Evolutionary conservation across 192 early-diverging fungal species (phyloP).

Genomic region (Umbelopsis vinacea): DNA sequence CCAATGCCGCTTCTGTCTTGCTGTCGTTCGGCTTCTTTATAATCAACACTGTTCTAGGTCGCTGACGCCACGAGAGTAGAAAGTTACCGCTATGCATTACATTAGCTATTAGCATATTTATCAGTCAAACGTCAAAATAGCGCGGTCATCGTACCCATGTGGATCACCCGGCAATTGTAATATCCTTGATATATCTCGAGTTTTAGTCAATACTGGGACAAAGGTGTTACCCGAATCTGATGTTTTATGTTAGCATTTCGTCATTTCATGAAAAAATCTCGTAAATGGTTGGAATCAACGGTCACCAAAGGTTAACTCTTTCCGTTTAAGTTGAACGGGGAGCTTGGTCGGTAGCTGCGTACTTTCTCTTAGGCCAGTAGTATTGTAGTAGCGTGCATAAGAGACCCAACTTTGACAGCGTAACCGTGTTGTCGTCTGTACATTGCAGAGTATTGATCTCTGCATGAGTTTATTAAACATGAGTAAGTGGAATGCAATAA

Average conservation of each 20-base stretch:
- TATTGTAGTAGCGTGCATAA: conserved; percentile 24
- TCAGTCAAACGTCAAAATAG: background rate
- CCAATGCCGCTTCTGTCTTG: conserved; percentile 66
- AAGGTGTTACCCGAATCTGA: background rate
- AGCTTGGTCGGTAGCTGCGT: conserved; percentile 23
- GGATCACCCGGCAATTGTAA: conserved; percentile 53
- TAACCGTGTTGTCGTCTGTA: background rate
- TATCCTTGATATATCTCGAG: conserved; percentile 43
- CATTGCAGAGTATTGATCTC: background rate
- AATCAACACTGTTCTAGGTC: conserved; percentile 75
- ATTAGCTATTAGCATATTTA: background rate
- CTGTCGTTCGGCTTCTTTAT: conserved; percentile 81
- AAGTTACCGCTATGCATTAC: conserved; percentile 47
- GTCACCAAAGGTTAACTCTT: conserved; percentile 10
- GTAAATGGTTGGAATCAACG: background rate
- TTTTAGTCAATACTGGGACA: conserved; percentile 33
- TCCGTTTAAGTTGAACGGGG: conserved; percentile 17
- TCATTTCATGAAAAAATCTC: background rate
- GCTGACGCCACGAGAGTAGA: conserved; percentile 58
- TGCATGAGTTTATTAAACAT: conserved; percentile 10
- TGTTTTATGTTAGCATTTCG: background rate
- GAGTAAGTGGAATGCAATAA: background rate
- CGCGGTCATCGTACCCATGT: conserved; percentile 43
- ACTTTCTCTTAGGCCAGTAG: conserved; percentile 19
- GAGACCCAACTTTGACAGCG: background rate